Conservation (phyloP, 345 rosid species). For the Eucalyptus polybractea region DNA sequence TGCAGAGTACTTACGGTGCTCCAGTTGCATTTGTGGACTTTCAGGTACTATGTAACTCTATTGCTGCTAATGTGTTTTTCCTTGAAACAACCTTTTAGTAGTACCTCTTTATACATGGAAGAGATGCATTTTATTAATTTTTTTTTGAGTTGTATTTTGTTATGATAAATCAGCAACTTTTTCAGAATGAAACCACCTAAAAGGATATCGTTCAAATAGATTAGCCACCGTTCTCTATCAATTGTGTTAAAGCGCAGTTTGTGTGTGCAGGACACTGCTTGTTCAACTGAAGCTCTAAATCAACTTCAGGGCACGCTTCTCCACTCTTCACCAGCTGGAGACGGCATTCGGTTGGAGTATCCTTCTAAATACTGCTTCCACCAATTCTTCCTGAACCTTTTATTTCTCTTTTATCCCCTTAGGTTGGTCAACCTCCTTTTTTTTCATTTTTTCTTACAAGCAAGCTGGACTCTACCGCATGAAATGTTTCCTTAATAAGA, state of each 20-base stretch:
- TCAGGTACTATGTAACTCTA: constrained; percentile 31
- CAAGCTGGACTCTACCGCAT: not conserved
- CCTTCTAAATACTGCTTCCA: constrained; percentile 16
- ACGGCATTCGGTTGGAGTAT: constrained; percentile 83
- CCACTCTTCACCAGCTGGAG: constrained; percentile 57
- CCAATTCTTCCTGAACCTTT: not conserved
- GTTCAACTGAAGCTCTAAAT: constrained; percentile 65
- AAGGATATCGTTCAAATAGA: not conserved
- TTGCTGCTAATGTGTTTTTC: not conserved
- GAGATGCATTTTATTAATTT: not conserved
- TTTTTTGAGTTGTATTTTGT: not conserved
- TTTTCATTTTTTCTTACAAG: not conserved
- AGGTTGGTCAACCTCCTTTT: not conserved
- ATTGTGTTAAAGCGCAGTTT: not conserved
- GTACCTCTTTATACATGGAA: not conserved
- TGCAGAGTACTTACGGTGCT: constrained; percentile 70
- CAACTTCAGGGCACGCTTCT: constrained; percentile 68
- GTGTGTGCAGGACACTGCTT: constrained; percentile 46
- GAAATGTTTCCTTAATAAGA: constrained; percentile 23
- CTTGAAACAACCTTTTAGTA: not conserved
- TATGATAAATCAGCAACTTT: not conserved
- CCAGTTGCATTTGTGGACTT: constrained; percentile 92
- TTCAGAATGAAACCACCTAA: not conserved
- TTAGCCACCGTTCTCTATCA: not conserved
- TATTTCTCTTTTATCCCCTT: not conserved